phyloP scores from a whole-genome alignment of 305 asterid genomes.

The Nicotiana rustica region DNA sequence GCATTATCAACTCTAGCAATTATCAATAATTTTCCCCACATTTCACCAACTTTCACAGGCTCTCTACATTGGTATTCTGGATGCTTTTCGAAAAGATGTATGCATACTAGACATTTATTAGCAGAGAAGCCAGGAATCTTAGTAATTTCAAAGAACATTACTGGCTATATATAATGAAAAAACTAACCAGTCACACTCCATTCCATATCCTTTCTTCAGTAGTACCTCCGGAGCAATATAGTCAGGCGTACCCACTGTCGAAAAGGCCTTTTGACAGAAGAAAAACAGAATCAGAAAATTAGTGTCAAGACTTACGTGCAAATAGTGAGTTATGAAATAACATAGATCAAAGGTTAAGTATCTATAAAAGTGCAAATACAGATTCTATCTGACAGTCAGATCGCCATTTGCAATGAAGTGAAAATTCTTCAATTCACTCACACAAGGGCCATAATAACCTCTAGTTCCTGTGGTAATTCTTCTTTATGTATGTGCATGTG shows the following conservation, averaged over 20 bases:
- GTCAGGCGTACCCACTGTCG: constrained; percentile 46
- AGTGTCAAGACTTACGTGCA: background rate
- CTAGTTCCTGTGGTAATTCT: background rate
- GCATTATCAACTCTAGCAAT: background rate
- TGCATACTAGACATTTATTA: background rate
- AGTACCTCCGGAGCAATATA: constrained; percentile 46
- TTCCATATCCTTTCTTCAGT: constrained; percentile 45
- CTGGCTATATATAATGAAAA: background rate
- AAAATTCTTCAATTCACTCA: background rate
- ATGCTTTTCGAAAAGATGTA: background rate
- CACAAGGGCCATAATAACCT: background rate
- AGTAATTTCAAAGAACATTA: background rate
- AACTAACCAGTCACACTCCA: constrained; percentile 47
- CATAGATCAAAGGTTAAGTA: background rate
- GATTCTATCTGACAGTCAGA: background rate
- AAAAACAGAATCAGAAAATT: constrained; percentile 8
- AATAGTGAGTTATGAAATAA: background rate
- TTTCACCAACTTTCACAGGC: background rate
- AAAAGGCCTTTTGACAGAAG: constrained; percentile 39
- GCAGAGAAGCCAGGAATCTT: constrained; percentile 4
- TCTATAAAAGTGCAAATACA: background rate
- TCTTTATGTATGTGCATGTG: background rate
- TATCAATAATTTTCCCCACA: background rate
- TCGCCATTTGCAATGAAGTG: background rate
- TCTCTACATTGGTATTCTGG: background rate